Percentiles rank a stretch among this genome's conserved stretches.
phyloP scores from a whole-genome alignment of 306 rosid genomes.

The Citrullus mucosospermus region DNA sequence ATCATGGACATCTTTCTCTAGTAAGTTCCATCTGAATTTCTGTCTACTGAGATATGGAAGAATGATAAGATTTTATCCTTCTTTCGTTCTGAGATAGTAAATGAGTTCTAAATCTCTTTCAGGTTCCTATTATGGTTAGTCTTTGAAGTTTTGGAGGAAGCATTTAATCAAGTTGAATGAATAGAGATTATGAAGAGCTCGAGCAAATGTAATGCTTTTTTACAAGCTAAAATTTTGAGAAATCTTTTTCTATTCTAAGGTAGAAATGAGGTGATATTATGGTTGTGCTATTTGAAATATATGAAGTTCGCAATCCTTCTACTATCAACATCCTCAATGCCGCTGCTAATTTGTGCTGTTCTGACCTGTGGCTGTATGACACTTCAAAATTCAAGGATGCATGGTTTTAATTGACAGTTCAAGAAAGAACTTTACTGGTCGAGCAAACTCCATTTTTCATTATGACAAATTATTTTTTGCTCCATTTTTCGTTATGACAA shows the following conservation, averaged over 20 bases:
- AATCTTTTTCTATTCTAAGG: neutral
- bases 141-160: neutral
- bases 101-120: neutral
- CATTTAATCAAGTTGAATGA: neutral
- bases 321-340: neutral
- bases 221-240: conserved; percentile 1
- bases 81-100: neutral
- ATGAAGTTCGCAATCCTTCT: neutral
- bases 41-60: neutral
- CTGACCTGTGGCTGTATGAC: neutral
- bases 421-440: neutral
- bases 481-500: too few relatives aligned
- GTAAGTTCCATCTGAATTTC: neutral
- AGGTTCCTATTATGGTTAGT: neutral
- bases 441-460: too few relatives aligned
- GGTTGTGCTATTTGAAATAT: neutral
- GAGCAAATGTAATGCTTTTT: neutral
- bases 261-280: neutral
- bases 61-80: neutral
- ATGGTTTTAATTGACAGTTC: neutral
- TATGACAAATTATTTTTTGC: too few relatives aligned
- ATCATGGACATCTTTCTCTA: neutral
- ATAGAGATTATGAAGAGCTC: neutral
- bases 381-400: neutral
- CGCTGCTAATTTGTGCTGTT: neutral